A percentile compares a stretch with the other conserved stretches of the same genome.
phyloP scores from a whole-genome alignment of 2,329 filamentous ascomycete genomes.

The Drechslera avenae region DNA sequence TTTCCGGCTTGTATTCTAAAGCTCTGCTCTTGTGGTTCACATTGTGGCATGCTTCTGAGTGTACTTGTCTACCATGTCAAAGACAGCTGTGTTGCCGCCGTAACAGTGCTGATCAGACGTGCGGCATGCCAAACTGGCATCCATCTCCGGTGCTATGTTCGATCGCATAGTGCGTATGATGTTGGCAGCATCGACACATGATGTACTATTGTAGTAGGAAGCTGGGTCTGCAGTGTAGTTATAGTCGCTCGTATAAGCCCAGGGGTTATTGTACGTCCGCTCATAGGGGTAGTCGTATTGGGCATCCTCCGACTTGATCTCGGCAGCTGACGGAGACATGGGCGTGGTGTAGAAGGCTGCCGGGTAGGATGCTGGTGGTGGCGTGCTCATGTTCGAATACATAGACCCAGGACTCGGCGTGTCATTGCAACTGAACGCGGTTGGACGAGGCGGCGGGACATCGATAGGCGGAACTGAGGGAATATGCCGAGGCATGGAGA shows the following conservation, averaged over 20 bases:
- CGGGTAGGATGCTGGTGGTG: slow-evolving; percentile 31
- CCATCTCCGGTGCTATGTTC: slow-evolving; percentile 46
- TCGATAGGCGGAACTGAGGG: slow-evolving; percentile 29
- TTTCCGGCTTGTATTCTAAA: neutral
- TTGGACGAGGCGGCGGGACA: slow-evolving; percentile 28
- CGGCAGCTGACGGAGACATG: slow-evolving; percentile 24
- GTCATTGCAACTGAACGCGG: slow-evolving; percentile 33
- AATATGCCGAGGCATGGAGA: slow-evolving; percentile 23
- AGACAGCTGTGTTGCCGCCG: slow-evolving; percentile 52
- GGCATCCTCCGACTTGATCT: slow-evolving; percentile 34
- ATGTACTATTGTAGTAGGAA: slow-evolving; percentile 37
- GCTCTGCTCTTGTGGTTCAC: slow-evolving; percentile 9
- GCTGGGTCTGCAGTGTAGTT: slow-evolving; percentile 19
- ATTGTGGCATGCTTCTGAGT: slow-evolving; percentile 26
- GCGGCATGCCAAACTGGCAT: slow-evolving; percentile 50
- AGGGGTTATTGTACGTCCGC: slow-evolving; percentile 25
- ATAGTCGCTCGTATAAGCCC: slow-evolving; percentile 30
- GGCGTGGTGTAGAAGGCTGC: slow-evolving; percentile 30
- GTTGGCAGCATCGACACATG: slow-evolving; percentile 51
- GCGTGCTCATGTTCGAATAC: slow-evolving; percentile 39
- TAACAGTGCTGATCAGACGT: slow-evolving; percentile 48
- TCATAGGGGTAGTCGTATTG: slow-evolving; percentile 33
- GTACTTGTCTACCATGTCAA: slow-evolving; percentile 55
- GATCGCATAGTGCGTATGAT: slow-evolving; percentile 54
- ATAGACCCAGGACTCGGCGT: slow-evolving; percentile 41